phyloP scores from a whole-genome alignment of 176 grass and related monocot genomes.

The Bonia amplexicaulis region DNA sequence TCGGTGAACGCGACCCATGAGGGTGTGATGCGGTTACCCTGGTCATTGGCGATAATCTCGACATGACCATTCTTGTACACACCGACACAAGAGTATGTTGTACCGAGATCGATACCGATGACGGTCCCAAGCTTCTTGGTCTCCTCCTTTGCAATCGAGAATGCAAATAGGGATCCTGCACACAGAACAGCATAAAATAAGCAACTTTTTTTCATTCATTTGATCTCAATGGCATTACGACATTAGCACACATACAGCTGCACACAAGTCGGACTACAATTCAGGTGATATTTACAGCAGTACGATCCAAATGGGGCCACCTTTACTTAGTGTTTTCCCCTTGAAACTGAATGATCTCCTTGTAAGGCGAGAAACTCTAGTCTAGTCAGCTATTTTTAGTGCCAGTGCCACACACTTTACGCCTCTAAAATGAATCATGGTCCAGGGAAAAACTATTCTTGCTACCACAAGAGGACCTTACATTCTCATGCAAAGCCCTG shows the following conservation, averaged over 20 bases:
- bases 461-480: too few relatives aligned
- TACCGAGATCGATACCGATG: conserved; percentile 69
- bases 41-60: conserved; percentile 67
- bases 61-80: conserved; percentile 67
- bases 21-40: conserved; percentile 73
- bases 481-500: neutral
- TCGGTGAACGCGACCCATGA: conserved; percentile 67
- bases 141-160: conserved; percentile 60
- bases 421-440: neutral
- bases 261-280: neutral
- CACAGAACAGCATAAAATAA: neutral
- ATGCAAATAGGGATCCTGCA: conserved; percentile 55
- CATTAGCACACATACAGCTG: neutral
- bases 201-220: neutral
- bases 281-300: neutral
- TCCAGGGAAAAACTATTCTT: neutral
- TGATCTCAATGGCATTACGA: neutral
- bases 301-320: neutral
- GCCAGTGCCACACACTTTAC: neutral
- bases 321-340: neutral
- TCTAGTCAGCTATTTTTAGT: neutral
- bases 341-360: neutral
- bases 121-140: conserved; percentile 54
- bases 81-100: conserved; percentile 56
- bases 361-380: neutral